Evolutionary conservation across 1,139 yeast genomes (phyloP).

Genomic region (Diutina scorzettiae): DNA sequence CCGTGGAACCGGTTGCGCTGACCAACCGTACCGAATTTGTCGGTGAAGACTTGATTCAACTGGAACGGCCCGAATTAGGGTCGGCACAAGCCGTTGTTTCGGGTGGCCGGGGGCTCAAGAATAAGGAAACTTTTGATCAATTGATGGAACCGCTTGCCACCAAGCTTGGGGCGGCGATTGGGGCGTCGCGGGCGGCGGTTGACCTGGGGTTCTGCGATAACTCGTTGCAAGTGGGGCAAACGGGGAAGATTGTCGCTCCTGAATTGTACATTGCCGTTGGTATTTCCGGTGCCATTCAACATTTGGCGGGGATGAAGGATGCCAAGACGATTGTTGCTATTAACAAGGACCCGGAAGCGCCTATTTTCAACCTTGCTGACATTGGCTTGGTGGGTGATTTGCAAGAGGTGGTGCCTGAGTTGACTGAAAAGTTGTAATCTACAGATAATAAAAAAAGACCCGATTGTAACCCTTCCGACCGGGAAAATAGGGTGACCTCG

Average conservation of each 20-base stretch:
- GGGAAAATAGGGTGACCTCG: too few relatives aligned
- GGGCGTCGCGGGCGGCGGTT: conserved; percentile 97
- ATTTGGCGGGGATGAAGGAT: conserved; percentile 97
- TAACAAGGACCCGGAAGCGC: conserved; percentile 89
- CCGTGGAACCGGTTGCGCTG: conserved; percentile 11
- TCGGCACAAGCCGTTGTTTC: conserved; percentile 73
- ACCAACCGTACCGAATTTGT: conserved; percentile 35
- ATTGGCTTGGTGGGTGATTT: conserved; percentile 83
- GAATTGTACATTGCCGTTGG: conserved; percentile 90
- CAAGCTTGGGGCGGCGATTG: conserved; percentile 81
- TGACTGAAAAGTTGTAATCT: conserved; percentile 53
- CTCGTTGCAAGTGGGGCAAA: conserved; percentile 96
- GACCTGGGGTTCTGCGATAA: conserved; percentile 94
- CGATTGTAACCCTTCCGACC: too few relatives aligned
- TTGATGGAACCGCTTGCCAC: conserved; percentile 77
- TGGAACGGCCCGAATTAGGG: conserved; percentile 86
- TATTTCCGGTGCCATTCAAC: conserved; percentile 95
- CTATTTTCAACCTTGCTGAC: conserved; percentile 87
- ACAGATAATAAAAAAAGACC: neutral
- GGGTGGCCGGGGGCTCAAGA: conserved; percentile 92
- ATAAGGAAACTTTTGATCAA: conserved; percentile 74
- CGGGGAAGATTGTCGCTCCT: conserved; percentile 97
- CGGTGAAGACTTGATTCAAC: conserved; percentile 57
- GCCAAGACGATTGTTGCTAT: conserved; percentile 89
- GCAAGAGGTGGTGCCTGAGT: conserved; percentile 75